Conservation (phyloP, 2,329 filamentous ascomycete species). For the Alternaria conjuncta region DNA sequence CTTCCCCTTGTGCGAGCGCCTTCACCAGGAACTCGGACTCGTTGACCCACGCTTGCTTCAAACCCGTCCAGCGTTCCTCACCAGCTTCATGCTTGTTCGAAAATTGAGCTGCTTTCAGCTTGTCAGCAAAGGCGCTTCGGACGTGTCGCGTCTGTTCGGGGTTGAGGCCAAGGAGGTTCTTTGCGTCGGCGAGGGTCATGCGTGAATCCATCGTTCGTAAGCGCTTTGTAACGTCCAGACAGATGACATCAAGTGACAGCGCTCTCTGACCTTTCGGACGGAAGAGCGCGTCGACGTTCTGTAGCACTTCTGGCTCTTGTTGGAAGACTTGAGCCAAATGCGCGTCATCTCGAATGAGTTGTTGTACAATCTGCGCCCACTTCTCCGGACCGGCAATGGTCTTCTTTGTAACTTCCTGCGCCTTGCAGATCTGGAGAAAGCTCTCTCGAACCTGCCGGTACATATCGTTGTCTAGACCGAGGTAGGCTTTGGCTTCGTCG, state of each 20-base stretch:
- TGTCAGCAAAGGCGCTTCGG: constrained; percentile 69
- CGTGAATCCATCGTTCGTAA: constrained; percentile 69
- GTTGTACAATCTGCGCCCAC: constrained; percentile 75
- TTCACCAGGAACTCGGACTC: constrained; percentile 62
- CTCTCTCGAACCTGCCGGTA: constrained; percentile 71
- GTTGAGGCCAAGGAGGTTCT: constrained; percentile 73
- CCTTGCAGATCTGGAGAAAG: constrained; percentile 74
- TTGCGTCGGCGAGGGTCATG: constrained; percentile 78
- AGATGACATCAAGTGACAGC: constrained; percentile 78
- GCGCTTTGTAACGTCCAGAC: constrained; percentile 80
- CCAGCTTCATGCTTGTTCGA: constrained; percentile 77
- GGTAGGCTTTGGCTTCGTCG: constrained; percentile 74
- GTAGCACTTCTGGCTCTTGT: constrained; percentile 60
- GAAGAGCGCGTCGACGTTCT: constrained; percentile 40
- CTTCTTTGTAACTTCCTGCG: constrained; percentile 74
- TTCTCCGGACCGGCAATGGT: constrained; percentile 73
- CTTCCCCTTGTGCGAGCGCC: constrained; percentile 59
- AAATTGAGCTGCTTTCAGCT: constrained; percentile 70
- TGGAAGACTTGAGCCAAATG: constrained; percentile 70
- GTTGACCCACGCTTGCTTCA: constrained; percentile 73
- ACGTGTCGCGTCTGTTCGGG: constrained; percentile 71
- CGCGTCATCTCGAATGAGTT: constrained; percentile 67
- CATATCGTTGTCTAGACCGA: constrained; percentile 67
- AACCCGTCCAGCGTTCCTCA: constrained; percentile 71
- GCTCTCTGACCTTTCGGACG: constrained; percentile 62